phyloP scores from a whole-genome alignment of 2,329 filamentous ascomycete genomes.

The Macroventuria anomochaeta region DNA sequence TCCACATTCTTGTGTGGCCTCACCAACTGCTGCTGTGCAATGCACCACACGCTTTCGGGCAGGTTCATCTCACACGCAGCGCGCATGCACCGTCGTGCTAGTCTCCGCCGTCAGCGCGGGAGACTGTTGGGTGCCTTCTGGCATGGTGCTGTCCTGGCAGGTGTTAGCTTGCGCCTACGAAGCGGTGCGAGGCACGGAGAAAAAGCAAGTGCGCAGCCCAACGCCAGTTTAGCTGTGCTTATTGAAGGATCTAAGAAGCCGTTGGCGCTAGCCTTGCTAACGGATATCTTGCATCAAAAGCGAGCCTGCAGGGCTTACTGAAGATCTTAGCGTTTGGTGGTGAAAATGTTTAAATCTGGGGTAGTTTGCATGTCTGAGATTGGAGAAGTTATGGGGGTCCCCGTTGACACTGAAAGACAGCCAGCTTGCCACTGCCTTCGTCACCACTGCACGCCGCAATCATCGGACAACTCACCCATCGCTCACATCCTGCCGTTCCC shows the following conservation, averaged over 20 bases:
- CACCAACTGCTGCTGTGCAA: conserved; percentile 41
- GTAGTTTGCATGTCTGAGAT: background rate
- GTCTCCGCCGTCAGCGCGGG: conserved; percentile 45
- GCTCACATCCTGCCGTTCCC: conserved; percentile 4
- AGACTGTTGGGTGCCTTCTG: conserved; percentile 32
- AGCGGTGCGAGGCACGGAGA: conserved; percentile 17
- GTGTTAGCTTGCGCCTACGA: conserved; percentile 21
- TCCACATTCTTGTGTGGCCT: conserved; percentile 17
- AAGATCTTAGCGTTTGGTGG: conserved; percentile 9
- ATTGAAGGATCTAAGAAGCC: conserved; percentile 13
- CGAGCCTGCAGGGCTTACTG: conserved; percentile 6
- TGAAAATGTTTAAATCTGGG: background rate
- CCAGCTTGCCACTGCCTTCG: background rate
- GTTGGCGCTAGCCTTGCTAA: conserved; percentile 11
- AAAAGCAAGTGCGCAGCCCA: conserved; percentile 21
- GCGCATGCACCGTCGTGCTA: conserved; percentile 39
- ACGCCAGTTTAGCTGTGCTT: conserved; percentile 19
- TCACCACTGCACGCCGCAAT: conserved; percentile 6
- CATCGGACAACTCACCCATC: conserved; percentile 11
- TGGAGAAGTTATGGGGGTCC: background rate
- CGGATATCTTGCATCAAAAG: conserved; percentile 12
- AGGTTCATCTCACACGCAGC: conserved; percentile 29
- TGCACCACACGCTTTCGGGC: conserved; percentile 37
- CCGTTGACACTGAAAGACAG: conserved; percentile 5
- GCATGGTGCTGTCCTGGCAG: conserved; percentile 32